Evolutionary conservation across 305 asterid species (phyloP), one percentile per base, ranked within the genome.

Genomic region (Solanum hybrid): DNA sequence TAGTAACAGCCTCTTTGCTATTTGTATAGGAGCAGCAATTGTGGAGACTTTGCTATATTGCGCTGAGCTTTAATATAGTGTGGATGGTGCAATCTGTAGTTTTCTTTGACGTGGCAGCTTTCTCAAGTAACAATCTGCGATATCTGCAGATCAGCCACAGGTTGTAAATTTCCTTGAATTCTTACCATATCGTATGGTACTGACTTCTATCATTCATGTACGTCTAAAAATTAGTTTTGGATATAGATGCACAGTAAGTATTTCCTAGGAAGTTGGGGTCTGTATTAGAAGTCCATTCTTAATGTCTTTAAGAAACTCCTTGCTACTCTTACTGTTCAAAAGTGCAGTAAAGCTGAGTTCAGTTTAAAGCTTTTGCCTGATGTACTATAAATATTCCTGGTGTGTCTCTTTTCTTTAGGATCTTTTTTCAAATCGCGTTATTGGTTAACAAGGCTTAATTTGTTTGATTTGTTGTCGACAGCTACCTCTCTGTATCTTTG

Each of bases 141-240:
- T 89, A 87, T 32, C 88, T 90, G 88, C 91, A 88, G 91, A 92
- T 84, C 87, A 85, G 91, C 90, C 81, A 64, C 24, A 86, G 80
- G 89, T 82, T 91, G 91, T 92, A 91, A 94, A 92, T 89, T 90
- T 91, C 89, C 76, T 89, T 32, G 91, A 31, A 80, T 78, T 91
- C 91, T 88, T 92, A 89, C 86, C 10, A 22, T 34, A 77, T 88
- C 22, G 51, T 60, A 89, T 78, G 85, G 87, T 85, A 87, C 35
- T 64, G 78, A n/a, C 84, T 45, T 64, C 88, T 89, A 24, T 64
- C 26, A 27, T 87, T 90, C 87, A 51, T 90, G 81, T 69, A 89
- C 38, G 78, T 87, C 24, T 87, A 77, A 89, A 26, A 88, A 90
- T 90, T 88, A 51, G 88, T 88, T 76, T 10, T 45, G 89, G 89